These are phyloP conservation scores for Fraxinus floribunda DNA, from an alignment of 305 asterid genomes.

Conservation along the genomic window DNA sequence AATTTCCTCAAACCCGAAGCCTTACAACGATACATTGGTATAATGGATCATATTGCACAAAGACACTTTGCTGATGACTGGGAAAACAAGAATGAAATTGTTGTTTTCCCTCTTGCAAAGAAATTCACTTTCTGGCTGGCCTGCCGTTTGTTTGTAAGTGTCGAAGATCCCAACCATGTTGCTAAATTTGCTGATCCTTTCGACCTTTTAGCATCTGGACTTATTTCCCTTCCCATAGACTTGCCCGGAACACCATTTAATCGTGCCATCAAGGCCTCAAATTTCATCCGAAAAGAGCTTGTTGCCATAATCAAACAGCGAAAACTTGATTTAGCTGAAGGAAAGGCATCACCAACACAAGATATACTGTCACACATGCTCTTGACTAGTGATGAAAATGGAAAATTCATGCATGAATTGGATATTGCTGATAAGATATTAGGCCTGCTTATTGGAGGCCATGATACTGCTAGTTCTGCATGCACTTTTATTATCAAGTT, in stretches of 20 bases:
- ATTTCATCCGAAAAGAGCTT: slow-evolving; percentile 40
- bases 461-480: slow-evolving; percentile 51
- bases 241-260: slow-evolving; percentile 44
- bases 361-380: slow-evolving; percentile 57
- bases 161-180: slow-evolving; percentile 37
- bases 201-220: slow-evolving; percentile 36
- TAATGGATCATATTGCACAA: slow-evolving; percentile 43
- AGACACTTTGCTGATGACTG: slow-evolving; percentile 41
- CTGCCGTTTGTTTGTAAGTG: slow-evolving; percentile 41
- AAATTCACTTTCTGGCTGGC: slow-evolving; percentile 47
- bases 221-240: slow-evolving; percentile 45
- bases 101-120: slow-evolving; percentile 35
- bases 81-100: slow-evolving; percentile 30
- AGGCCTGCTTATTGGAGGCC: slow-evolving; percentile 51
- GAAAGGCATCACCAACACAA: slow-evolving; percentile 45
- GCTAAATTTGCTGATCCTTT: slow-evolving; percentile 40
- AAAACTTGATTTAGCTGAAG: slow-evolving; percentile 30
- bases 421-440: slow-evolving; percentile 45
- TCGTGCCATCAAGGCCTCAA: slow-evolving; percentile 44
- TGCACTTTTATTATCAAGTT: slow-evolving; percentile 47
- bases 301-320: slow-evolving; percentile 33
- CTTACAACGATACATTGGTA: slow-evolving; percentile 35
- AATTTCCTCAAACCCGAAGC: slow-evolving; percentile 49
- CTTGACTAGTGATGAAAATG: slow-evolving; percentile 34
- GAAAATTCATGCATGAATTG: slow-evolving; percentile 38